These are phyloP conservation scores for Penicillium psychrosexuale DNA, from an alignment of 2,329 filamentous ascomycete species.

Conservation along the genomic window DNA sequence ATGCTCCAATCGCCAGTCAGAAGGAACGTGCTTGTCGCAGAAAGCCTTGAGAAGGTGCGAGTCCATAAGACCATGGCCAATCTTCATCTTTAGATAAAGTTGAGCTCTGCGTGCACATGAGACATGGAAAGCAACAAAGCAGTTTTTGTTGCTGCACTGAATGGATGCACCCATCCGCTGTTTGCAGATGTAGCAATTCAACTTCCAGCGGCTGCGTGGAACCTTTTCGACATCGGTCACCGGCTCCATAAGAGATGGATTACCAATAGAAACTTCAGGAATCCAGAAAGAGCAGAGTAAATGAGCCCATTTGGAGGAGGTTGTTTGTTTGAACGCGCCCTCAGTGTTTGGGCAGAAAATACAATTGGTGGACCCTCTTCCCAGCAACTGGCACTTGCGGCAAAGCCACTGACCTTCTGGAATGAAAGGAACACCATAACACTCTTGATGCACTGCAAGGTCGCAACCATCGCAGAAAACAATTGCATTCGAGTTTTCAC, in stretches of 20 bases:
- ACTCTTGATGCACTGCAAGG: slow-evolving; percentile 95
- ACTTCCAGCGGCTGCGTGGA: slow-evolving; percentile 87
- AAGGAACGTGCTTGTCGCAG: slow-evolving; percentile 90
- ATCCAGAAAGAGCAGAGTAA: slow-evolving; percentile 98
- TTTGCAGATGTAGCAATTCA: slow-evolving; percentile 93
- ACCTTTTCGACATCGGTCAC: slow-evolving; percentile 98
- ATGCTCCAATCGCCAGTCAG: slow-evolving; percentile 83
- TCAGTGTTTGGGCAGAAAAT: slow-evolving; percentile 98
- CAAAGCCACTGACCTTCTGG: slow-evolving; percentile 98
- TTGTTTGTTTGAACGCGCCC: slow-evolving; percentile 97
- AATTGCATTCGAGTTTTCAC: slow-evolving; percentile 98
- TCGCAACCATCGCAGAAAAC: slow-evolving; percentile 99
- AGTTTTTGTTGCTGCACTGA: slow-evolving; percentile 95
- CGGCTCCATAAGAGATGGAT: slow-evolving; percentile 96
- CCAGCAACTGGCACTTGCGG: slow-evolving; percentile 92
- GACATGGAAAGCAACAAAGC: slow-evolving; percentile 95
- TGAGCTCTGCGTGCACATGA: slow-evolving; percentile 87
- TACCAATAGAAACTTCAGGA: slow-evolving; percentile 90
- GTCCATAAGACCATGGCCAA: slow-evolving; percentile 77
- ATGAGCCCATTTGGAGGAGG: slow-evolving; percentile 94
- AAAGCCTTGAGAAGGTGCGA: slow-evolving; percentile 86
- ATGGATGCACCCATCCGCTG: slow-evolving; percentile 98
- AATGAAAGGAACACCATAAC: slow-evolving; percentile 97
- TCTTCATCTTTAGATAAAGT: slow-evolving; percentile 95
- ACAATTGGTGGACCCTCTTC: slow-evolving; percentile 86